Base-by-base conservation (phyloP, 352 stramenopile species). In the Pythium pyrilobum region DNA sequence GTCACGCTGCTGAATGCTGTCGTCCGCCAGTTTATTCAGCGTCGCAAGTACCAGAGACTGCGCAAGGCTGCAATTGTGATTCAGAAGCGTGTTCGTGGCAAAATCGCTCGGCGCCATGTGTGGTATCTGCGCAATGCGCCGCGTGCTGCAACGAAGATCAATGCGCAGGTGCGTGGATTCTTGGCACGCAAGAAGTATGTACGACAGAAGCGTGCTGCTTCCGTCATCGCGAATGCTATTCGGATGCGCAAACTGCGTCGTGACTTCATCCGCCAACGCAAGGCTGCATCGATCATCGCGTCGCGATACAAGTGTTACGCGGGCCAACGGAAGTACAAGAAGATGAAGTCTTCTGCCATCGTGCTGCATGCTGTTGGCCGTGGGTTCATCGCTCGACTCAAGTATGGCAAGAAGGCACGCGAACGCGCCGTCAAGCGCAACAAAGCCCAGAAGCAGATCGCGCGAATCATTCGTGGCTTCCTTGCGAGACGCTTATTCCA, bases 341-440 rank as follows among this genome's bases (percentile, higher is more conserved):
- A 80, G 12, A 91, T 90, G 78, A 72, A 89, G 47, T 65, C 69
- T 23, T 74, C 85, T 20, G 85, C 79, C n/a, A 76, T 94, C 38
- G 59, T 81, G 21, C 59, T 95, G 5, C 85, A 95, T 45, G 85
- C 85, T 32, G 77, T 70, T 8, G 85, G 85, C 16, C 78, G 85
- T 28, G 85, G 85, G 16, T 95, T 85, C 52, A 64, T 89, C 29
- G 85, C 83, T 15, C 75, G 85, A 12, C 65, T 93, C 18, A 95
- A 95, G 59, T 92, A 88, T 47, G 85, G 85, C 45, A 95, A 94
- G 52, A 92, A 89, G 56, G 85, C 85, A 28, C 81, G 85, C 10
- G 71, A 77, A 20, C 85, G 85, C 25, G 82, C 83, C 0, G 64
- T 86, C 27, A 67, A 69, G 32, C 82, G 82, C 27, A 92, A 85